phyloP scores from a whole-genome alignment of 2,329 filamentous ascomycete species.

The Metarhizium brunneum region DNA sequence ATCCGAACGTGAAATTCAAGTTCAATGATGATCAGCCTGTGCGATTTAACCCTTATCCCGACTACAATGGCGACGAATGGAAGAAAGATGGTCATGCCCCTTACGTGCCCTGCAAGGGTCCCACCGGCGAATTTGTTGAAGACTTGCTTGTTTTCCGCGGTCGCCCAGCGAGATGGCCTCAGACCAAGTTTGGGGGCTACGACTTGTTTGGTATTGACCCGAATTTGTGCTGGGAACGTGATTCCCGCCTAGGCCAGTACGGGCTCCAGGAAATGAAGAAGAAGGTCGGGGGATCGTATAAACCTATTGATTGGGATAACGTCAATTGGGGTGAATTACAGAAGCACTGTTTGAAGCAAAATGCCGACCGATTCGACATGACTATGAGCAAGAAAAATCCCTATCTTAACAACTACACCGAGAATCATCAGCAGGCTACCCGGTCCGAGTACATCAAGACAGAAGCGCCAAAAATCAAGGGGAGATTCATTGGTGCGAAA shows the following conservation, averaged over 20 bases:
- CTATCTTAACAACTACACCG: slow-evolving; percentile 32
- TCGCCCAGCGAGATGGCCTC: slow-evolving; percentile 47
- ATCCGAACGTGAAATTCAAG: slow-evolving; percentile 23
- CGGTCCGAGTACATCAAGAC: background rate
- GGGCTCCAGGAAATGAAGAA: slow-evolving; percentile 42
- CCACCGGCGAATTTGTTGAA: slow-evolving; percentile 47
- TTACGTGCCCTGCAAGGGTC: slow-evolving; percentile 56
- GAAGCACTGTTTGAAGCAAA: slow-evolving; percentile 53
- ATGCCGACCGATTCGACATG: slow-evolving; percentile 53
- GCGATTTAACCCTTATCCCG: slow-evolving; percentile 61
- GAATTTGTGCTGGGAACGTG: slow-evolving; percentile 57
- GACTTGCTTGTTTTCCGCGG: slow-evolving; percentile 59
- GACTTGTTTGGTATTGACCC: slow-evolving; percentile 50
- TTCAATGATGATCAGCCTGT: slow-evolving; percentile 40
- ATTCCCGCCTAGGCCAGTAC: slow-evolving; percentile 61
- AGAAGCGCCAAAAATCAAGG: slow-evolving; percentile 8
- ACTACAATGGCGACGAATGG: slow-evolving; percentile 58
- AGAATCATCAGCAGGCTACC: slow-evolving; percentile 13
- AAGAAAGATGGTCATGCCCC: slow-evolving; percentile 43
- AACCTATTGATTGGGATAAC: slow-evolving; percentile 47
- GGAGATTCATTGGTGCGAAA: slow-evolving; percentile 6
- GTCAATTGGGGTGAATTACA: slow-evolving; percentile 67
- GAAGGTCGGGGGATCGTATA: slow-evolving; percentile 28
- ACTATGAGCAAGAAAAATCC: slow-evolving; percentile 31
- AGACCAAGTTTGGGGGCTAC: slow-evolving; percentile 54